Evolutionary conservation across 805 yeast species (phyloP).

Genomic region (Kodamaea jinghongensis): DNA sequence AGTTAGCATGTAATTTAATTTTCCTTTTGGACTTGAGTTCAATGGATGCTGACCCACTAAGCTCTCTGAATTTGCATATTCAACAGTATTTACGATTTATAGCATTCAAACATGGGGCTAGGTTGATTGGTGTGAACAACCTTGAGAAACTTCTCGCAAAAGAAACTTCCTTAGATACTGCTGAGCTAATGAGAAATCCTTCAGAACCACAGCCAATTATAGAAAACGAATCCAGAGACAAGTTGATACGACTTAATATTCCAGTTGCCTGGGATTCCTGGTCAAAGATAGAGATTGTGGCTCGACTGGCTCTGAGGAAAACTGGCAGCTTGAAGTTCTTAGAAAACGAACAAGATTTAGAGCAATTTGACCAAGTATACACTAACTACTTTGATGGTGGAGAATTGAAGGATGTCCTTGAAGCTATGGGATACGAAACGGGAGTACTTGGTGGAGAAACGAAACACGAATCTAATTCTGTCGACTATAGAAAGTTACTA

Average conservation of each 20-base stretch:
- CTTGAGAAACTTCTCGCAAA: slow-evolving; percentile 1
- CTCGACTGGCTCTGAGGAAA: slow-evolving; percentile 21
- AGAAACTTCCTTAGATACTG: slow-evolving; percentile 8
- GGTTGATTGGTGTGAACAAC: slow-evolving; percentile 12
- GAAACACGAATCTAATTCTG: too few species aligned
- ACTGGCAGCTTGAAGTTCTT: slow-evolving; percentile 11
- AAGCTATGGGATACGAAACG: neutral
- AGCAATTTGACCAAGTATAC: slow-evolving; percentile 17
- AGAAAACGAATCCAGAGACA: slow-evolving; percentile 1
- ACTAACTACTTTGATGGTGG: slow-evolving; percentile 9
- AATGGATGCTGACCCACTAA: slow-evolving; percentile 17
- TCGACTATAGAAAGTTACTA: neutral
- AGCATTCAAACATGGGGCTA: slow-evolving; percentile 30
- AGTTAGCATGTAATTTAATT: slow-evolving; percentile 18
- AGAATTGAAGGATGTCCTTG: slow-evolving; percentile 1
- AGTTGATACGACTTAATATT: slow-evolving; percentile 20
- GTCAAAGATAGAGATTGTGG: slow-evolving; percentile 43
- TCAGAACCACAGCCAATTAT: slow-evolving; percentile 18
- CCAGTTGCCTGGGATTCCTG: slow-evolving; percentile 54
- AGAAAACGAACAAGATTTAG: slow-evolving; percentile 16
- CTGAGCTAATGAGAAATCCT: slow-evolving; percentile 8
- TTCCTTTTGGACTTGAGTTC: slow-evolving; percentile 17
- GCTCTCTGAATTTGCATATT: slow-evolving; percentile 19
- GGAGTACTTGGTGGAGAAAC: neutral
- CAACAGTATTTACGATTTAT: slow-evolving; percentile 39